Evolutionary conservation across 345 rosid species (phyloP).

Genomic region (Combretum micranthum): DNA sequence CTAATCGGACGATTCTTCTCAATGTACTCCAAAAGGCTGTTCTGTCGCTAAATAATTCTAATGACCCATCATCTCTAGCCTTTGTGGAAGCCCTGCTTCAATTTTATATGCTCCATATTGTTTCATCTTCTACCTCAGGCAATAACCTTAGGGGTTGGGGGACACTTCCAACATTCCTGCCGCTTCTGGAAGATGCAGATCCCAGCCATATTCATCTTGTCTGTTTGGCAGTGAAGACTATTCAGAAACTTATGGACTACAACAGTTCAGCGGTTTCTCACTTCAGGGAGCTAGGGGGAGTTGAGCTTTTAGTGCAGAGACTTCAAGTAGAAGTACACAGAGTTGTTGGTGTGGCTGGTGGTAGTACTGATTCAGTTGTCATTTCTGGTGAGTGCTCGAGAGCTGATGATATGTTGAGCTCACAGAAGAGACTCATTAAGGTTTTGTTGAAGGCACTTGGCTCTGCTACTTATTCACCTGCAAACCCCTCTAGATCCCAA

Average conservation of each 20-base stretch:
- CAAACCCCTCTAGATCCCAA: slow-evolving; percentile 57
- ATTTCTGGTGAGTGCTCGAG: slow-evolving; percentile 46
- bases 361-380: slow-evolving; percentile 46
- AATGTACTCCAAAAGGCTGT: slow-evolving; percentile 96
- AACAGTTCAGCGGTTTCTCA: slow-evolving; percentile 84
- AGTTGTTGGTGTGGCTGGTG: slow-evolving; percentile 45
- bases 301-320: slow-evolving; percentile 86
- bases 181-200: slow-evolving; percentile 82
- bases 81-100: slow-evolving; percentile 95
- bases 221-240: slow-evolving; percentile 79
- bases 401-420: slow-evolving; percentile 46
- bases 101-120: slow-evolving; percentile 90
- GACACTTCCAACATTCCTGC: slow-evolving; percentile 91
- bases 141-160: slow-evolving; percentile 91
- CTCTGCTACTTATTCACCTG: slow-evolving; percentile 81
- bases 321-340: slow-evolving; percentile 77
- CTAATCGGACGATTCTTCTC: slow-evolving; percentile 82
- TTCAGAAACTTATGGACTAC: slow-evolving; percentile 94
- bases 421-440: slow-evolving; percentile 89
- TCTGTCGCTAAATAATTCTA: slow-evolving; percentile 65
- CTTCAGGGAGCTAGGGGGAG: slow-evolving; percentile 88
- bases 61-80: slow-evolving; percentile 78
- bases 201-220: slow-evolving; percentile 85
- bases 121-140: slow-evolving; percentile 91
- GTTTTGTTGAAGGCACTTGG: slow-evolving; percentile 93